These are phyloP conservation scores for Cenchrus americanus DNA, from an alignment of 176 grass and related monocot species.

Conservation along the genomic window DNA sequence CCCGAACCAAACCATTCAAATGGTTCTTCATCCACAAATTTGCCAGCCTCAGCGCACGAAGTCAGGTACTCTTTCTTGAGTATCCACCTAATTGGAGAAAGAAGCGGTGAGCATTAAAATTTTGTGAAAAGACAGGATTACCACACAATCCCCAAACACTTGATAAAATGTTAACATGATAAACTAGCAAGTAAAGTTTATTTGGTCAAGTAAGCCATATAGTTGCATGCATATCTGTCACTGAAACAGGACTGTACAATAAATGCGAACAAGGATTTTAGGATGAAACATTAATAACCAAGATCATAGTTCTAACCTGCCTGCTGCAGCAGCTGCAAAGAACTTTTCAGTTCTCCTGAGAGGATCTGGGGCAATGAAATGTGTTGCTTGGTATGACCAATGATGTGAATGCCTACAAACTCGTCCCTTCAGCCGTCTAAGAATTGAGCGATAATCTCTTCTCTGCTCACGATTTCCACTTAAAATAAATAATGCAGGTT, in stretches of 20 bases:
- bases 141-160: not conserved
- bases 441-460: conserved; percentile 60
- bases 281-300: not conserved
- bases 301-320: conserved; percentile 55
- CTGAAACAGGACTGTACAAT: not conserved
- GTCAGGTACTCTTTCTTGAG: conserved; percentile 79
- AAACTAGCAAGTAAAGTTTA: not conserved
- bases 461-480: conserved; percentile 69
- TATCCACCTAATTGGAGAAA: conserved; percentile 73
- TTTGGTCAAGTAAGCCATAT: not conserved
- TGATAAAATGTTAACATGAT: conserved; percentile 12
- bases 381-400: conserved; percentile 91
- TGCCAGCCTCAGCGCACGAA: conserved; percentile 70
- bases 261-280: not conserved
- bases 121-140: not conserved
- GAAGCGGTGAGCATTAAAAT: not conserved
- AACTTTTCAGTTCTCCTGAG: conserved; percentile 91
- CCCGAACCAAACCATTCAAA: conserved; percentile 75
- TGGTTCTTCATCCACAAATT: conserved; percentile 66
- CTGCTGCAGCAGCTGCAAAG: conserved; percentile 84
- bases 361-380: conserved; percentile 71
- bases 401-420: conserved; percentile 87
- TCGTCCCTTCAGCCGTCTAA: conserved; percentile 62
- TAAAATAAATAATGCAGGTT: conserved; percentile 73
- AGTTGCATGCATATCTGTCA: not conserved